These are phyloP conservation scores for Colletotrichum shisoi DNA, from an alignment of 2,329 filamentous ascomycete genomes.

Conservation along the genomic window DNA sequence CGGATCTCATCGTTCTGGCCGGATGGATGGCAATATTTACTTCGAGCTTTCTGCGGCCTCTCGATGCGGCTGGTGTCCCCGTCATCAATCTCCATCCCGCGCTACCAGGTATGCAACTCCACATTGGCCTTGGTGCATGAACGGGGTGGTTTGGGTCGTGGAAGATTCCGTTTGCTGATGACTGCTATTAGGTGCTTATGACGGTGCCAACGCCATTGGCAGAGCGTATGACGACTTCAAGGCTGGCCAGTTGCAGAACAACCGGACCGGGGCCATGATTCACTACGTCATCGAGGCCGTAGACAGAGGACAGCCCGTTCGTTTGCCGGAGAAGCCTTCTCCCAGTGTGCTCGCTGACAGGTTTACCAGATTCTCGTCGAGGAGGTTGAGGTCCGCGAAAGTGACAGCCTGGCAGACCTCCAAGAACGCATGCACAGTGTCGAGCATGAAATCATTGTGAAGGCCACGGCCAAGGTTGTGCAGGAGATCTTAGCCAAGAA, in stretches of 20 bases:
- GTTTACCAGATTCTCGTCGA: constrained; percentile 47
- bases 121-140: constrained; percentile 44
- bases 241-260: constrained; percentile 68
- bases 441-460: constrained; percentile 82
- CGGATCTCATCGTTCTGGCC: constrained; percentile 80
- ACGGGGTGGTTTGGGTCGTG: not conserved
- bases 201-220: constrained; percentile 79
- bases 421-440: constrained; percentile 76
- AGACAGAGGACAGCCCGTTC: constrained; percentile 73
- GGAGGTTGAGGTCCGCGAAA: constrained; percentile 72
- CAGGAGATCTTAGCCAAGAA: constrained; percentile 48
- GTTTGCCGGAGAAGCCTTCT: constrained; percentile 53
- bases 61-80: constrained; percentile 67
- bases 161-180: not conserved
- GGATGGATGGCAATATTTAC: constrained; percentile 90
- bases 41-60: constrained; percentile 71
- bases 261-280: constrained; percentile 84
- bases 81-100: constrained; percentile 87
- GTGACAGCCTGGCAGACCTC: constrained; percentile 63
- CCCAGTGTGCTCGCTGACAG: constrained; percentile 12
- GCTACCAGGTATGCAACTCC: constrained; percentile 60
- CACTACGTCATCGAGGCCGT: constrained; percentile 85
- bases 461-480: constrained; percentile 67
- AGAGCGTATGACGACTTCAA: constrained; percentile 78
- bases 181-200: constrained; percentile 68